These are phyloP conservation scores for Fusarium sp. DNA, from an alignment of 2,329 filamentous ascomycete genomes.

Conservation along the genomic window DNA sequence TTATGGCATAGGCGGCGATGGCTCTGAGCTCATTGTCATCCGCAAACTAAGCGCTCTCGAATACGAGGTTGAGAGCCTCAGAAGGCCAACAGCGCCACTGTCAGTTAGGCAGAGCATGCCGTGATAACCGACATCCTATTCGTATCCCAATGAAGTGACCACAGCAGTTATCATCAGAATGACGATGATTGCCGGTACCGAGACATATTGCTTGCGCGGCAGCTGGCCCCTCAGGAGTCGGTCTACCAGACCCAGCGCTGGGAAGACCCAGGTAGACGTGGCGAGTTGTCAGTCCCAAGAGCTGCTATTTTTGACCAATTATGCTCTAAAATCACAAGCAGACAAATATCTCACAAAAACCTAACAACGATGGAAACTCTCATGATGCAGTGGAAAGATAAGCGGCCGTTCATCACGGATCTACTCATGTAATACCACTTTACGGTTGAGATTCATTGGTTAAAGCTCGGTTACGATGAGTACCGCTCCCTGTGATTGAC, in stretches of 20 bases:
- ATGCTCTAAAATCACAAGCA: neutral
- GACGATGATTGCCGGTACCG: neutral
- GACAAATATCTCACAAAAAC: neutral
- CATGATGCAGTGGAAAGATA: neutral
- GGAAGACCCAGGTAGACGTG: neutral
- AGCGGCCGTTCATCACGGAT: neutral
- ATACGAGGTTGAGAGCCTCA: neutral
- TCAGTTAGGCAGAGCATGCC: neutral
- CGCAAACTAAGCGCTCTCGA: neutral
- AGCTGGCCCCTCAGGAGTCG: neutral
- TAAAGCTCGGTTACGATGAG: neutral
- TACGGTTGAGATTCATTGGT: neutral
- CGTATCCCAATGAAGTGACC: neutral
- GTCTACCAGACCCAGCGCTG: neutral
- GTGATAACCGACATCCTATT: neutral
- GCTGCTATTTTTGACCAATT: neutral
- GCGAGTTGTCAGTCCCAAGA: neutral
- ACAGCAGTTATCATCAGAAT: neutral
- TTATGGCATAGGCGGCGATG: accelerated
- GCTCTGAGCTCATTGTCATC: neutral
- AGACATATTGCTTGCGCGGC: neutral
- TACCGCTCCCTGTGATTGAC: neutral
- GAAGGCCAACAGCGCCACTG: neutral
- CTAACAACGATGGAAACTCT: neutral
- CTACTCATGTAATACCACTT: neutral